Conservation (phyloP, 78 protist species). For the Monosiga brevicollis region DNA sequence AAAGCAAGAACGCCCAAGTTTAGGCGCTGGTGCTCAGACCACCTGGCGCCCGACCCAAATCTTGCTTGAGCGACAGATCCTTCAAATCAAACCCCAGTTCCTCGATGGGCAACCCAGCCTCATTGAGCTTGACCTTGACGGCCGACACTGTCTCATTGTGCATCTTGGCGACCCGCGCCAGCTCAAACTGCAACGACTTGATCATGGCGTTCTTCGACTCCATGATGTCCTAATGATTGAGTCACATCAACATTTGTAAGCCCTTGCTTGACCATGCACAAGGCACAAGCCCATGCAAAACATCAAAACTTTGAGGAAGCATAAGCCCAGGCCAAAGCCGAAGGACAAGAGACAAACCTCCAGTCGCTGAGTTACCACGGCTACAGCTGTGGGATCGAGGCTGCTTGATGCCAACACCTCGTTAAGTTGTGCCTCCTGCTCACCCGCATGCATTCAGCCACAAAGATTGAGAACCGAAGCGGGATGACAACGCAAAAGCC, state of each 20-base stretch:
- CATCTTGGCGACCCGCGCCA: slow-evolving; percentile 18
- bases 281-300: no score
- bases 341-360: no score
- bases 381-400: slow-evolving; percentile 52
- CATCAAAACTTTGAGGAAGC: no score
- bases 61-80: no score
- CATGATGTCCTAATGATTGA: no score
- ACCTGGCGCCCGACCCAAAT: no score
- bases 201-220: slow-evolving; percentile 57
- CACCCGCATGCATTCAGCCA: background rate
- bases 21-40: no score
- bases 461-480: background rate
- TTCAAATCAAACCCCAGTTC: slow-evolving; percentile 50
- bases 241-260: no score
- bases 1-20: no score
- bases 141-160: slow-evolving; percentile 47
- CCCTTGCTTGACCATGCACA: no score
- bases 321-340: no score
- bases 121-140: slow-evolving; percentile 44
- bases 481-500: no score
- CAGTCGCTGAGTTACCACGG: slow-evolving; percentile 33
- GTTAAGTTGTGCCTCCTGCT: slow-evolving; percentile 62
- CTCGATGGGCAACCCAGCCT: slow-evolving; percentile 46
- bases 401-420: slow-evolving; percentile 60
- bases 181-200: slow-evolving; percentile 39